Evolutionary conservation across 208 protist species (phyloP).

Genomic region (Leishmania amazonensis): DNA sequence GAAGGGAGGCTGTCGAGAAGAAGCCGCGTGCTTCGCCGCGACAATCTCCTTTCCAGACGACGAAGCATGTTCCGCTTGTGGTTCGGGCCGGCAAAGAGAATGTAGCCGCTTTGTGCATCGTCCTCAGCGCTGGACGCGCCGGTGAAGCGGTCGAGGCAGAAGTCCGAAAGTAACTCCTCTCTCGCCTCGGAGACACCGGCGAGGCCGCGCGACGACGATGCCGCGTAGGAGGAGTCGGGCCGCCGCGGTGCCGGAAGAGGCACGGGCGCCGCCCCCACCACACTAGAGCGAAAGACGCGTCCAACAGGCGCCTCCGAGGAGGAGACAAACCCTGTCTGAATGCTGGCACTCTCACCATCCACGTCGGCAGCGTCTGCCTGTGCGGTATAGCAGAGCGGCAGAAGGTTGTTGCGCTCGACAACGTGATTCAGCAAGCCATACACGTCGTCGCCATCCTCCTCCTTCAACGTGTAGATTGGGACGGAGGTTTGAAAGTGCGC

Average conservation of each 20-base stretch:
- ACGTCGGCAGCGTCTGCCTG: slow-evolving; percentile 37
- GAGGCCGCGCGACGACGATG: background rate
- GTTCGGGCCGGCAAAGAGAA: slow-evolving; percentile 85
- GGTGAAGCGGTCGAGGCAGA: slow-evolving; percentile 65
- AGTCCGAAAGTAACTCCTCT: slow-evolving; percentile 39
- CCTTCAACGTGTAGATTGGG: slow-evolving; percentile 80
- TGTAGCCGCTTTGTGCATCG: slow-evolving; percentile 48
- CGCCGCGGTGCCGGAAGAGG: slow-evolving; percentile 18
- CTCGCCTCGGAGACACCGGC: background rate
- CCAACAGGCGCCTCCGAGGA: background rate
- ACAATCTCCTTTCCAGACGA: slow-evolving; percentile 47
- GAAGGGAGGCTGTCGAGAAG: slow-evolving; percentile 57
- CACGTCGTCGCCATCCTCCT: slow-evolving; percentile 90
- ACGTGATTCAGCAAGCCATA: slow-evolving; percentile 89
- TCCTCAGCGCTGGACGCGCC: slow-evolving; percentile 7
- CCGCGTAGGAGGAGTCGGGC: slow-evolving; percentile 23
- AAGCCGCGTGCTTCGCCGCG: slow-evolving; percentile 56
- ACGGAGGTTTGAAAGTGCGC: slow-evolving; percentile 86
- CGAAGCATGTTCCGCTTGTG: slow-evolving; percentile 78
- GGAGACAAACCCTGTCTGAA: background rate
- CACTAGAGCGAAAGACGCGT: slow-evolving; percentile 34
- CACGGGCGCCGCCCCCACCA: slow-evolving; percentile 44
- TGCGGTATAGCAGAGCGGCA: slow-evolving; percentile 70
- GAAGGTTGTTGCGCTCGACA: slow-evolving; percentile 72
- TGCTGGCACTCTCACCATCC: slow-evolving; percentile 3